Percentiles rank a stretch among this genome's conserved stretches.
Evolutionary conservation across 768 basidiomycete genomes (phyloP).

Genomic region (Tylopilus balloui): DNA sequence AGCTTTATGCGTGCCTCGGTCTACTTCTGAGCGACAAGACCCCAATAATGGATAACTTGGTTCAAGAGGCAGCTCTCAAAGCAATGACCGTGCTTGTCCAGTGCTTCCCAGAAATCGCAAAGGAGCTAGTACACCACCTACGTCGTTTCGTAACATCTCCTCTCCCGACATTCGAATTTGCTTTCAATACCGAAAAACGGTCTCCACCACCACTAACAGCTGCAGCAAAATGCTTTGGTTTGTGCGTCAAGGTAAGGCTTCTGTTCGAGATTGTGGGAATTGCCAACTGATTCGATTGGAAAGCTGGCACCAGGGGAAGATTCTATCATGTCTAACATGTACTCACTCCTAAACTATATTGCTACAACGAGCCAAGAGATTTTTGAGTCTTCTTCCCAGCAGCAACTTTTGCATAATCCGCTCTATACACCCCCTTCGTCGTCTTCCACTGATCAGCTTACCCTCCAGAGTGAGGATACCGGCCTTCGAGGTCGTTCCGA

Average conservation of each 20-base stretch:
- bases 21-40: constrained; percentile 77
- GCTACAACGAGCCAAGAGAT: constrained; percentile 78
- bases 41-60: constrained; percentile 74
- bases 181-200: constrained; percentile 67
- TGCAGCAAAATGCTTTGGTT: constrained; percentile 84
- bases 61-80: constrained; percentile 88
- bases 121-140: constrained; percentile 69
- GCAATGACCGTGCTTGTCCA: constrained; percentile 80
- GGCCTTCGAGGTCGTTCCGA: constrained; percentile 68
- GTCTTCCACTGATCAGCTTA: constrained; percentile 43
- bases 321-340: constrained; percentile 91
- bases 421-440: constrained; percentile 32
- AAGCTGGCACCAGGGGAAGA: constrained; percentile 85
- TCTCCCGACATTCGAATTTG: constrained; percentile 81
- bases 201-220: constrained; percentile 77
- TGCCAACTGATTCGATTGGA: constrained; percentile 4
- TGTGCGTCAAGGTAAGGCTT: constrained; percentile 71
- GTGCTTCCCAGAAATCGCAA: constrained; percentile 80
- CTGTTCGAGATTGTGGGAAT: neutral
- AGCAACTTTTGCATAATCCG: constrained; percentile 40
- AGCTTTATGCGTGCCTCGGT: constrained; percentile 64
- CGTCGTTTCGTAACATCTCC: constrained; percentile 88
- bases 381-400: constrained; percentile 46
- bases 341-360: constrained; percentile 91
- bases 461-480: constrained; percentile 55